Percentiles rank a stretch among this genome's conserved stretches.
Conservation (phyloP, 345 rosid genomes). For the Hypericum androsaemum region DNA sequence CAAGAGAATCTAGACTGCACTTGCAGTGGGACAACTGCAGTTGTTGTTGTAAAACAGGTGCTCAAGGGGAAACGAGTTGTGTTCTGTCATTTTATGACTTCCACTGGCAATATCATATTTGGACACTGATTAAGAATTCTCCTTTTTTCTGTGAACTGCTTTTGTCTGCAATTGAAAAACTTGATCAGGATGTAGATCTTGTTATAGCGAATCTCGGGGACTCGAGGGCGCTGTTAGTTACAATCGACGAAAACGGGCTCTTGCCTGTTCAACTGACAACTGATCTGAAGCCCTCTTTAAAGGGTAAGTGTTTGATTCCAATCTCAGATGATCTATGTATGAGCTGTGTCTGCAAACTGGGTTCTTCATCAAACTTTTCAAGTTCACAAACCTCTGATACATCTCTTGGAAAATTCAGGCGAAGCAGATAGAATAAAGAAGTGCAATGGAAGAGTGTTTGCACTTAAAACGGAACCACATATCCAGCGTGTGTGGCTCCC, state of each 20-base stretch:
- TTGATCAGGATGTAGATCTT: constrained; percentile 51
- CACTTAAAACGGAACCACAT: constrained; percentile 62
- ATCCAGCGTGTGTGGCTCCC: constrained; percentile 88
- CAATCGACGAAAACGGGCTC: constrained; percentile 31
- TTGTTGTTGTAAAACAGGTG: constrained; percentile 56
- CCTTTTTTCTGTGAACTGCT: neutral
- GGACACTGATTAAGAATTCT: neutral
- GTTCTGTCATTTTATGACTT: too few species aligned
- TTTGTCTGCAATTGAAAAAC: neutral
- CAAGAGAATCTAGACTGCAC: constrained; percentile 50
- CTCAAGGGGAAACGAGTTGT: neutral
- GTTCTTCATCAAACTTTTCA: too few species aligned
- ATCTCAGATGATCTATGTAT: neutral
- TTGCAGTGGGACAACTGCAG: constrained; percentile 78
- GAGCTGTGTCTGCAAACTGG: too few species aligned
- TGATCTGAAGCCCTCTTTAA: constrained; percentile 71
- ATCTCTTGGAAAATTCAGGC: constrained; percentile 24
- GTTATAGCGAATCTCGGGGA: constrained; percentile 83
- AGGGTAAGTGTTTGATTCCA: constrained; percentile 33
- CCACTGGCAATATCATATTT: neutral
- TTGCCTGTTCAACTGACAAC: constrained; percentile 53
- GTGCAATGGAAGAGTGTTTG: constrained; percentile 62
- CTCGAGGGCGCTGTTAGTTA: constrained; percentile 72
- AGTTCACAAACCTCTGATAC: too few species aligned
- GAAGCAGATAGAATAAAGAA: constrained; percentile 74